Percentiles rank a stretch among this genome's conserved stretches.
Evolutionary conservation across 768 basidiomycete species (phyloP).

Genomic region (Amanita inopinata): DNA sequence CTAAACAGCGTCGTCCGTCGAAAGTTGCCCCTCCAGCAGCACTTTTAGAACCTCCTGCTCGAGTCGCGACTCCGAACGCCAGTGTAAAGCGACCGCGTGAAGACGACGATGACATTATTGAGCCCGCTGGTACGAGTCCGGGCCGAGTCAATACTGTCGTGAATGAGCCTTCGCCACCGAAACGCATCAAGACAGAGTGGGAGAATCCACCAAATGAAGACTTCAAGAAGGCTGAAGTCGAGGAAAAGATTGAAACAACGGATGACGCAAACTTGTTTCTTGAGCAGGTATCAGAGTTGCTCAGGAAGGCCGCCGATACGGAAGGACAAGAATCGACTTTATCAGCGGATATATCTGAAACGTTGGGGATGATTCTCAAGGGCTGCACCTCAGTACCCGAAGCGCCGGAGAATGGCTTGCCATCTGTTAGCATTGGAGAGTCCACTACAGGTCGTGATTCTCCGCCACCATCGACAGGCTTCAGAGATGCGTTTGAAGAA

Average conservation of each 20-base stretch:
- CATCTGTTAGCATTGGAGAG: conserved; percentile 6
- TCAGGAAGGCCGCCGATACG: conserved; percentile 39
- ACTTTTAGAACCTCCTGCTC: conserved; percentile 16
- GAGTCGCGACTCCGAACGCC: conserved; percentile 11
- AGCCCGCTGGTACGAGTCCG: conserved; percentile 20
- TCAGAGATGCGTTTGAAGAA: conserved; percentile 7
- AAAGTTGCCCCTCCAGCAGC: conserved; percentile 19
- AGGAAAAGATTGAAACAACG: conserved; percentile 49
- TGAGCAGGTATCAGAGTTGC: conserved; percentile 52
- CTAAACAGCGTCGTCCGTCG: conserved; percentile 24
- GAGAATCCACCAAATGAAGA: conserved; percentile 49
- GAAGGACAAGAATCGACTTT: conserved; percentile 32
- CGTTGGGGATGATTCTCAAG: conserved; percentile 55
- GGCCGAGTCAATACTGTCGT: conserved; percentile 21
- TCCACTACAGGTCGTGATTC: conserved; percentile 3
- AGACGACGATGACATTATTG: conserved; percentile 34
- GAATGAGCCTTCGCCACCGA: conserved; percentile 58
- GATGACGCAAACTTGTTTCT: conserved; percentile 58
- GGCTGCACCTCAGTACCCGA: conserved; percentile 33
- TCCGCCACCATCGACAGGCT: conserved; percentile 4
- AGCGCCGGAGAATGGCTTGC: conserved; percentile 22
- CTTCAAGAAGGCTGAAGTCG: conserved; percentile 30
- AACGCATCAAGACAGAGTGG: conserved; percentile 65
- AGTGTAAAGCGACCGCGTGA: conserved; percentile 41
- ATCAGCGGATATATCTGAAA: conserved; percentile 44